These are phyloP conservation scores for Calonectria henricotiae DNA, from an alignment of 2,329 filamentous ascomycete species.

Conservation along the genomic window DNA sequence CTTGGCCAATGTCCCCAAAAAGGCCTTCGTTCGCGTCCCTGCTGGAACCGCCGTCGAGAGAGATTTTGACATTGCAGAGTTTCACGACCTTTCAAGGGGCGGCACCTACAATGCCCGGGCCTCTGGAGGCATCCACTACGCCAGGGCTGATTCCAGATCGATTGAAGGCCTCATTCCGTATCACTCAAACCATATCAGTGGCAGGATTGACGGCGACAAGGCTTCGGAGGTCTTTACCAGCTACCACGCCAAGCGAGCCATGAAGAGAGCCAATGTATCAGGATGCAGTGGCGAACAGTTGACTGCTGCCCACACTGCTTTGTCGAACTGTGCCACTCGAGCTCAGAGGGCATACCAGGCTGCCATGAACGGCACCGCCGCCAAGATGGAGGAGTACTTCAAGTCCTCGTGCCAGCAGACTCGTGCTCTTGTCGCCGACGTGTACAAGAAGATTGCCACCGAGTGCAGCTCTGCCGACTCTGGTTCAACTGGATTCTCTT, in stretches of 20 bases:
- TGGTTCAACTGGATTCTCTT: slow-evolving; percentile 66
- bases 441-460: slow-evolving; percentile 63
- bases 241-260: slow-evolving; percentile 58
- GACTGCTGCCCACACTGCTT: slow-evolving; percentile 62
- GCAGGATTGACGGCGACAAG: slow-evolving; percentile 69
- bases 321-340: slow-evolving; percentile 59
- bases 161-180: slow-evolving; percentile 66
- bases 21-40: slow-evolving; percentile 65
- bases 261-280: slow-evolving; percentile 60
- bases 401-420: slow-evolving; percentile 62
- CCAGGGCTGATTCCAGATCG: slow-evolving; percentile 66
- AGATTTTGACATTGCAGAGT: slow-evolving; percentile 67
- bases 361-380: slow-evolving; percentile 64
- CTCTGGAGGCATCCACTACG: slow-evolving; percentile 68
- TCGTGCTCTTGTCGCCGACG: slow-evolving; percentile 49
- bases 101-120: slow-evolving; percentile 70
- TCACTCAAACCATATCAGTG: slow-evolving; percentile 70
- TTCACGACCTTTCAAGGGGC: slow-evolving; percentile 64
- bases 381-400: slow-evolving; percentile 72
- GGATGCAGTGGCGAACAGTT: slow-evolving; percentile 66
- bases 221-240: slow-evolving; percentile 66
- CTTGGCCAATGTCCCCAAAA: slow-evolving; percentile 59
- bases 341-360: slow-evolving; percentile 67
- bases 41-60: slow-evolving; percentile 64
- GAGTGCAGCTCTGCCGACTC: slow-evolving; percentile 58